Percentiles rank a stretch among this genome's conserved stretches.
phyloP scores from a whole-genome alignment of 2,329 filamentous ascomycete genomes.

The Amauroascus verrucosus region DNA sequence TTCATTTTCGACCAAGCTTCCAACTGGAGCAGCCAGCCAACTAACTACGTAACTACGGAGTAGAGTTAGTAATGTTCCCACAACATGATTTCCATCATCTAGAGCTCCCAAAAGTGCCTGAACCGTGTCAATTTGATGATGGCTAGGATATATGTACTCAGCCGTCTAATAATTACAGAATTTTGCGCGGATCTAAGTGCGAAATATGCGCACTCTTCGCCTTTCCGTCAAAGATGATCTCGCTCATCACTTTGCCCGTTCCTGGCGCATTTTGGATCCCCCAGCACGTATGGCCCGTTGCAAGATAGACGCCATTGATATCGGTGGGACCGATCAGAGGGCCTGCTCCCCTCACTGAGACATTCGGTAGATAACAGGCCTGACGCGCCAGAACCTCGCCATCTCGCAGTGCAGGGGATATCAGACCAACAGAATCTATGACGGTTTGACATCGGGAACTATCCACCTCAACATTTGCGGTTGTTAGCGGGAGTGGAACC shows the following conservation, averaged over 20 bases:
- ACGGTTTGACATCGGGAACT: constrained; percentile 72
- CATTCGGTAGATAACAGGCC: constrained; percentile 85
- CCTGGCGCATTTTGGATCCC: constrained; percentile 92
- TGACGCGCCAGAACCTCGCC: constrained; percentile 65
- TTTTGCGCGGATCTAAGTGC: constrained; percentile 57
- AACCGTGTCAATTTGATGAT: background rate
- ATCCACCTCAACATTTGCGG: constrained; percentile 67
- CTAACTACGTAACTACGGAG: background rate
- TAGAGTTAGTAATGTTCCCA: background rate
- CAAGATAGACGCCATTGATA: constrained; percentile 65
- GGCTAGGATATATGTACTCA: background rate
- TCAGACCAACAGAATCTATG: constrained; percentile 58
- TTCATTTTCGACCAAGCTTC: background rate
- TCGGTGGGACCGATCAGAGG: constrained; percentile 70
- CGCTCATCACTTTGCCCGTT: constrained; percentile 71
- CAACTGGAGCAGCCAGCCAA: background rate
- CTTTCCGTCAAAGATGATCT: constrained; percentile 64
- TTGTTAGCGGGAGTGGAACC: constrained; percentile 63
- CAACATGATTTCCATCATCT: too few species aligned
- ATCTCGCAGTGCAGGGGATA: constrained; percentile 50
- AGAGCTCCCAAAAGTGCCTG: too few species aligned
- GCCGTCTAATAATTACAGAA: constrained; percentile 20
- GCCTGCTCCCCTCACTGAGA: constrained; percentile 46
- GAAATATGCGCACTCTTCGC: constrained; percentile 58
- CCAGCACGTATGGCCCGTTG: constrained; percentile 93